Evolutionary conservation across 495 filamentous ascomycete genomes (phyloP).

Genomic region (Daldinia caldariorum): DNA sequence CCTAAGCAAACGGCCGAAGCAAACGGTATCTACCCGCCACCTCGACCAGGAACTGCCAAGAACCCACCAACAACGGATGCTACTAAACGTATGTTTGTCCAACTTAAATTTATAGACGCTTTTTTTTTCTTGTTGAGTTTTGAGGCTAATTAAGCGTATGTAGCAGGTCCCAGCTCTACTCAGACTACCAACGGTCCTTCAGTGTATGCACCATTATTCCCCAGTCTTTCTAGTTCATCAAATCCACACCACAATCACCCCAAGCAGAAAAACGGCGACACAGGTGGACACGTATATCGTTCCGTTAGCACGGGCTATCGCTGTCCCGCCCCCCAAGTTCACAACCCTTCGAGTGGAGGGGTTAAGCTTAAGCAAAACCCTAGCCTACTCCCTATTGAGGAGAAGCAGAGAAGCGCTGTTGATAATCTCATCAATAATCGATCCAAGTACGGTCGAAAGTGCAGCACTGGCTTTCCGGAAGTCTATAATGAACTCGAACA

Average conservation of each 20-base stretch:
- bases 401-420: slow-evolving; percentile 43
- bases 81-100: slow-evolving; percentile 27
- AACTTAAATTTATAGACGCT: neutral
- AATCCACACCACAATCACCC: neutral
- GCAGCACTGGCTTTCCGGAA: neutral
- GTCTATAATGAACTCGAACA: neutral
- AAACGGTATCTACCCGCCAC: slow-evolving; percentile 6
- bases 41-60: slow-evolving; percentile 1
- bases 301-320: neutral
- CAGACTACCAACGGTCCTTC: slow-evolving; percentile 43
- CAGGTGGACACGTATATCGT: neutral
- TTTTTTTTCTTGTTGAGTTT: neutral
- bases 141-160: slow-evolving; percentile 9
- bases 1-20: slow-evolving; percentile 41
- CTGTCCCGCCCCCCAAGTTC: neutral
- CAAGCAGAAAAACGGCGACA: neutral
- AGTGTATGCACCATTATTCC: slow-evolving; percentile 50
- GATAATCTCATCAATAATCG: slow-evolving; percentile 39
- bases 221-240: neutral
- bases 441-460: neutral
- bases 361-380: slow-evolving; percentile 8
- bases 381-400: slow-evolving; percentile 47
- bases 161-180: slow-evolving; percentile 13
- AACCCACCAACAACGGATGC: slow-evolving; percentile 13
- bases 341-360: slow-evolving; percentile 43